phyloP scores from a whole-genome alignment of 1,139 yeast species.

The Taiozyma sp. region DNA sequence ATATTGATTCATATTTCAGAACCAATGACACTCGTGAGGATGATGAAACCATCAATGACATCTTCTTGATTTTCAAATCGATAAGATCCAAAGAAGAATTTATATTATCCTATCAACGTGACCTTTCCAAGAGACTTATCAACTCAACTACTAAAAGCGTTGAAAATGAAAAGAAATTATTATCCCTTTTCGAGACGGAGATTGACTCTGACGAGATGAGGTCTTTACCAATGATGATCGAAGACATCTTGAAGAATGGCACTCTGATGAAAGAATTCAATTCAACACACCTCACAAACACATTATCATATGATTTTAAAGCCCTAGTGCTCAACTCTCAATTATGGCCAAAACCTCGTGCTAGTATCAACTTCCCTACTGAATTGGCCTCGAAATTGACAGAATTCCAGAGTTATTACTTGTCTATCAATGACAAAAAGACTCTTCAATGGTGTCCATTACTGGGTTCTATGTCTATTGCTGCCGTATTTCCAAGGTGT shows the following conservation, averaged over 20 bases:
- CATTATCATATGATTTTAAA: constrained; percentile 10
- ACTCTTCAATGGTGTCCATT: constrained; percentile 15
- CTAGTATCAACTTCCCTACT: constrained; percentile 8
- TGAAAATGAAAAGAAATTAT: constrained; percentile 25
- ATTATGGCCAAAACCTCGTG: constrained; percentile 16
- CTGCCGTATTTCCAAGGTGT: constrained; percentile 7
- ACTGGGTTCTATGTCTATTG: constrained; percentile 18
- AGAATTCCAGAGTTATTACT: constrained; percentile 25
- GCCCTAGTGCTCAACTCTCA: constrained; percentile 17
- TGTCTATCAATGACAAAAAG: constrained; percentile 17
- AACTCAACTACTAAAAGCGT: constrained; percentile 24
- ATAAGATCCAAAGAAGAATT: constrained; percentile 31
- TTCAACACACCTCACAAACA: background rate
- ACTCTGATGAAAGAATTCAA: constrained; percentile 6
- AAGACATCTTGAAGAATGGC: constrained; percentile 25
- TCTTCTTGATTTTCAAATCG: constrained; percentile 24
- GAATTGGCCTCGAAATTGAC: constrained; percentile 6
- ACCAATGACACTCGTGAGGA: constrained; percentile 5
- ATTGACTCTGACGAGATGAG: constrained; percentile 29
- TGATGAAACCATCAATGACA: constrained; percentile 14
- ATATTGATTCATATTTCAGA: constrained; percentile 28
- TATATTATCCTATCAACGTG: constrained; percentile 30
- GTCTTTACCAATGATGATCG: constrained; percentile 31
- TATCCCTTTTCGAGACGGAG: constrained; percentile 26
- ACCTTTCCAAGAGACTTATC: constrained; percentile 32